Evolutionary conservation across 192 early-diverging fungal genomes (phyloP), one percentile per base, ranked within the genome.

Genomic region (Rhizoclosmatium globosum): DNA sequence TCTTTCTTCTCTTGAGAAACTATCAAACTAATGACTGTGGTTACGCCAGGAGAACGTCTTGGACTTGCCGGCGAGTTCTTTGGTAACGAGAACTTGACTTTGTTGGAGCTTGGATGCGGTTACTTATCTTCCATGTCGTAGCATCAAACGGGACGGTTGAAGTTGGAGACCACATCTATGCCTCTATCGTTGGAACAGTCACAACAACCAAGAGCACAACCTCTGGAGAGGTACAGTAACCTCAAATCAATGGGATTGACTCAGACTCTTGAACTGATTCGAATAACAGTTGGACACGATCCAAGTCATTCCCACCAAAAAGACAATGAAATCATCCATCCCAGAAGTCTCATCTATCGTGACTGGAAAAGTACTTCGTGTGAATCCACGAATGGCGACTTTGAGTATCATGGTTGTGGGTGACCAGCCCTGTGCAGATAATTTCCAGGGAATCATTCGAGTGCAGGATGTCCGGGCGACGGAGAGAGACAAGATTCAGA

Each of bases 391-490:
- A 4, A 89, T 92, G 21, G 98, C 98, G 1, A 91, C 92, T 3
- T 90, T 99, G 41, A 91, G 88, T 44, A 98, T 99, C 65, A 94
- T 97, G 92, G 93, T 98, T 57, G 96, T 98, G 2, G 94, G 90
- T 11, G 85, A 89, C 11, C 85, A 85, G 11, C 94, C 95, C 0
- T 82, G 81, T 66, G 23, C 65, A 2, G 82, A 85, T 64, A 84
- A 73, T 39, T 99, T 97, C 69, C 90, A 92, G 81, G 98, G 97
- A 57, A 88, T 93, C 47, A 94, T 99, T 58, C 87, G 92, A 38
- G 87, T 91, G n/a, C 96, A 98, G 85, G 96, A 98, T 82, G 93
- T 99, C 2, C 83, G 98, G 19, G 94, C 94, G 19, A 97, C 97
- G 0, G 97, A 99, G 71, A 94, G 93, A 75, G 98, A 99, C 79